Base-by-base conservation (phyloP, 1,139 yeast species). In the Geotrichum restrictum region DNA sequence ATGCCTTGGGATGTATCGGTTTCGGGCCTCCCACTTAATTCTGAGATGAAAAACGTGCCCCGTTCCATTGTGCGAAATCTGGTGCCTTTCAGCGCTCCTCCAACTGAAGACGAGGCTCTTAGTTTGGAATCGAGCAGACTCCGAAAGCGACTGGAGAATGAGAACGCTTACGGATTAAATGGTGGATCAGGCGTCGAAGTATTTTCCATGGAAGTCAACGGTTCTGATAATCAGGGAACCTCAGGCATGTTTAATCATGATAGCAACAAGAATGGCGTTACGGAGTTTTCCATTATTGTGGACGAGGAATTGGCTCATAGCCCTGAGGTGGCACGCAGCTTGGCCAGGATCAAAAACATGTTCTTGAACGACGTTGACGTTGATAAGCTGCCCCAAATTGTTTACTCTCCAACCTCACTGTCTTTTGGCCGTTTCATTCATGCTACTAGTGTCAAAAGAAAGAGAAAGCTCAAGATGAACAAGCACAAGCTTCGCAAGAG, bases 401-500 rank as follows among this genome's bases (percentile, higher is more conserved):
- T 48, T 24, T 52, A 52, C 31, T 56, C 59, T 2, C 59, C 59
- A 8, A 54, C 37, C 3, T 55, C 59, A 6, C 45, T 45, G 19
- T 55, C 57, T 13, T 56, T 52, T 49, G 57, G 54, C n/a, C 49
- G 59, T 11, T 43, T 53, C 24, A 54, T 64, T 49, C 56, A 62
- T 38, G 61, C 69, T 45, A 72, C 76, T 22, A 64, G 72, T 47
- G 77, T 74, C 53, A 69, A 69, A 61, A 68, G 78, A 54, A 74
- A 74, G 66, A 66, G 77, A 55, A 66, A 72, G 60, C 66, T 73
- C 54, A 74, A 74, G 66, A 74, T 74, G 77, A 74, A 74, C 69
- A 65, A 74, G 57, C 78, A 74, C 62, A 74, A 74, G 64, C 71
- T 70, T 62, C 68, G 70, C 60, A 74, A 74, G 73, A 67, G 78